Percentiles rank a stretch among this genome's conserved stretches.
phyloP scores from a whole-genome alignment of 208 protist genomes.

The Trypanosoma theileri region DNA sequence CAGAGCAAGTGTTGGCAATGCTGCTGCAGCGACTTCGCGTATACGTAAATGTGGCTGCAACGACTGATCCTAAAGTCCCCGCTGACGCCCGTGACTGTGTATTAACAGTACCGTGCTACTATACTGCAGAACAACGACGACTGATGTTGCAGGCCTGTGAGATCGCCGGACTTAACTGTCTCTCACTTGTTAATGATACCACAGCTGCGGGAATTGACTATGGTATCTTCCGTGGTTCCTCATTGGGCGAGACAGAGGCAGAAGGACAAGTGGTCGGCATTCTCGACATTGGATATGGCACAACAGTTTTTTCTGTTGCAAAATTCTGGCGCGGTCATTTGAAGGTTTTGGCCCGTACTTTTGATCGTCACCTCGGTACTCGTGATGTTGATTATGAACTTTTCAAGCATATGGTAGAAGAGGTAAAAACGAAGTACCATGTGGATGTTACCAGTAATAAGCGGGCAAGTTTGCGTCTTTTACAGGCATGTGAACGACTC shows the following conservation, averaged over 20 bases:
- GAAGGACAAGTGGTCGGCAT: conserved; percentile 83
- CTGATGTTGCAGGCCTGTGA: conserved; percentile 82
- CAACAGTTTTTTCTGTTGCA: conserved; percentile 71
- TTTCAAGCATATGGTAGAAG: conserved; percentile 65
- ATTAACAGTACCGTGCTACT: conserved; percentile 87
- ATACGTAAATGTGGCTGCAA: conserved; percentile 78
- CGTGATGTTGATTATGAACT: conserved; percentile 86
- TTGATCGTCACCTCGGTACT: conserved; percentile 82
- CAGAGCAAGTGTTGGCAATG: conserved; percentile 93
- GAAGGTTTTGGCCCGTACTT: conserved; percentile 74
- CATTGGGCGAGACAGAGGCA: conserved; percentile 81
- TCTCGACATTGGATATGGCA: conserved; percentile 87
- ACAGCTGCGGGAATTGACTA: conserved; percentile 90
- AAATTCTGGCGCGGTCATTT: conserved; percentile 86
- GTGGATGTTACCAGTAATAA: conserved; percentile 85
- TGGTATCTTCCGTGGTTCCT: conserved; percentile 84
- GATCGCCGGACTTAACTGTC: conserved; percentile 85
- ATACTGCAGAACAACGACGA: conserved; percentile 79
- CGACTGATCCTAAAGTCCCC: conserved; percentile 53
- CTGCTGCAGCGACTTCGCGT: conserved; percentile 75
- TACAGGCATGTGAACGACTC: conserved; percentile 84
- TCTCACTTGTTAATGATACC: conserved; percentile 90
- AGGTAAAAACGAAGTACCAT: conserved; percentile 87
- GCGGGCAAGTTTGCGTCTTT: conserved; percentile 77
- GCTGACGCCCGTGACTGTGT: conserved; percentile 81